Base-by-base conservation (phyloP, 2,329 filamentous ascomycete species). In the Venturia oleaginea region DNA sequence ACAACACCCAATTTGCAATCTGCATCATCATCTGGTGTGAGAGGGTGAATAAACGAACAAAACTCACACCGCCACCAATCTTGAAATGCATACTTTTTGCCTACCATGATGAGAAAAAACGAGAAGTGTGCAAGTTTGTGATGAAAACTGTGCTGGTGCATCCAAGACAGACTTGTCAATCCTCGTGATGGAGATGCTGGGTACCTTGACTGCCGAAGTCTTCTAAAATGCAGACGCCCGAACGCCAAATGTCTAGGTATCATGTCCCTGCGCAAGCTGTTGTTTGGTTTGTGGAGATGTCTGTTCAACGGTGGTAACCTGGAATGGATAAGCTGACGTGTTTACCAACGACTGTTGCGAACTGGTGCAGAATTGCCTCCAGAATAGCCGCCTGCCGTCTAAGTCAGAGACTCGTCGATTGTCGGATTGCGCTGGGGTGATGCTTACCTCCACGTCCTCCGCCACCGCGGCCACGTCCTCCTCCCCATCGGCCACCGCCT, bases 381-480 rank as follows among this genome's bases (percentile, higher is more conserved):
- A 66, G 72, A 72, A 70, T 72, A 76, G 48, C 69, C 74, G 75
- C 43, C 48, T 40, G 34, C 27, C 22, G 42, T 64, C 37, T 59
- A 66, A 74, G 66, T 63, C 34, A 63, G 34, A 54, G 46, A 38
- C 30, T 38, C 48, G 51, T 57, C 64, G 59, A 37, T 42, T 46
- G 54, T 27, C 42, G 38, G 62, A 24, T 19, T 59, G 59, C 4
- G 43, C 54, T 64, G 61, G 51, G 66, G 68, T 51, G 37, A 62
- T 59, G 69, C 70, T 63, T 76, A 74, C 80, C 75, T 68, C 82
- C 77, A 68, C 82, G 80, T 69, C 86, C 82, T 69, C 83, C 80
- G 69, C 83, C 76, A 69, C 86, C 82, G 70, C 85, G 84, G 69
- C 88, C 86, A 71, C 88, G 84, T 75, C 88, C 88, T 71, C 90